Base-by-base conservation (phyloP, 164 flowering plant species). In the Umbilicus rupestris region DNA sequence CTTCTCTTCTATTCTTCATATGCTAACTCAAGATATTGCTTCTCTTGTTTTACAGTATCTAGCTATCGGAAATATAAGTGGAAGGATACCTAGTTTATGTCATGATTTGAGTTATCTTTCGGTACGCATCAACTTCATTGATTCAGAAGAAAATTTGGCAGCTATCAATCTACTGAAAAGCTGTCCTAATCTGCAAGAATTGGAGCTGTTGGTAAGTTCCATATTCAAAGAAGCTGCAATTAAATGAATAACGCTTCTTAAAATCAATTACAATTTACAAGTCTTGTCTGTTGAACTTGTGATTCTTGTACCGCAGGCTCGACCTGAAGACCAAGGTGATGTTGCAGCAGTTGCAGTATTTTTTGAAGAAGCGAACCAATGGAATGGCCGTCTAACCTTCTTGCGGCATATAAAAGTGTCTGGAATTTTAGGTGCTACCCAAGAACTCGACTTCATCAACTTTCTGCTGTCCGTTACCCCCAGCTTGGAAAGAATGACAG, bases 391-490 rank as follows among this genome's bases (percentile, higher is more conserved):
- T 1, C 75, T 82, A 24, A 33, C 72, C 57, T 76, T 77, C 14
- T 76, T 86, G 60, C 72, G 67, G 55, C 28, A 66, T 17, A 81
- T 78, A 22, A 78, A 72, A 55, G 68, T 86, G 15, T 66, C 33
- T 58, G 81, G 78, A 33, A 78, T 80, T 7, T 68, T 58, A 52
- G 80, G 82, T 24, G 28, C 19, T 0, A 63, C 33, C 68, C 68
- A 71, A 4, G 85, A 84, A 62, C 68, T 83, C 30, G 74, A 71
- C 28, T 84, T 83, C 67, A 80, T 86, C 59, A 71, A 64, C 44
- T 81, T 81, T 67, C 24, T 86, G 71, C 85, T 86, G 26, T 74
- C 77, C 19, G 73, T 71, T 63, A 69, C 87, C 17, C 85, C 88
- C 3, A 75, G 52, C 35, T 83, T 86, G 24, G 84, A 82, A 74